These are phyloP conservation scores for Mortierella sp. DNA, from an alignment of 371 early-diverging fungal species.

Conservation along the genomic window DNA sequence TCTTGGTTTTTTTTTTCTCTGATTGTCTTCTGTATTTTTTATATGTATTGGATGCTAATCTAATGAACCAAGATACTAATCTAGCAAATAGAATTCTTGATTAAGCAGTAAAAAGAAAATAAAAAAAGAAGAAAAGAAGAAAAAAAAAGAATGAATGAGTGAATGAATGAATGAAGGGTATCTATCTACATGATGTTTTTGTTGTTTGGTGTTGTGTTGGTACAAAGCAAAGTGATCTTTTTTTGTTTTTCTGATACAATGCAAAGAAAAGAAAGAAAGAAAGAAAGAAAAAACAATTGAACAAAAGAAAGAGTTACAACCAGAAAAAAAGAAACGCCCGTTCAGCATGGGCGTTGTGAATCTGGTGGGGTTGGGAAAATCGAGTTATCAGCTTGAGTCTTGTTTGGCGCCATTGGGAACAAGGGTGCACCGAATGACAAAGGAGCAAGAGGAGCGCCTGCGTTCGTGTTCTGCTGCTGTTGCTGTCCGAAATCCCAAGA, in stretches of 20 bases:
- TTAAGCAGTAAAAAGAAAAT: too few relatives aligned
- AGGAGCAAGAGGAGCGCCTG: background rate
- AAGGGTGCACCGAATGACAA: background rate
- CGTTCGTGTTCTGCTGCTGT: too few relatives aligned
- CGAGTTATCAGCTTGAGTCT: background rate
- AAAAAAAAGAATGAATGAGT: too few relatives aligned
- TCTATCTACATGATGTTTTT: background rate
- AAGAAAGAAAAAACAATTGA: background rate
- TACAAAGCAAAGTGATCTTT: background rate
- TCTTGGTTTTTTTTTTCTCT: too few relatives aligned
- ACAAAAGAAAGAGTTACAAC: background rate
- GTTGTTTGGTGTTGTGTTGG: background rate
- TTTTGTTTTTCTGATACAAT: slow-evolving; percentile 10
- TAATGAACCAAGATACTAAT: too few relatives aligned
- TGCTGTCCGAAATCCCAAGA: slow-evolving; percentile 3
- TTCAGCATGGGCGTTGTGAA: background rate
- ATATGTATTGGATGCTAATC: too few relatives aligned
- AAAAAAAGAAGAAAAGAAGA: too few relatives aligned
- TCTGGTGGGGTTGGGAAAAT: slow-evolving; percentile 6
- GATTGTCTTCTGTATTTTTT: too few relatives aligned
- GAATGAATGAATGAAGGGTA: background rate
- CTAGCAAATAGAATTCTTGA: too few relatives aligned
- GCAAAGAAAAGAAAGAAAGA: too few relatives aligned
- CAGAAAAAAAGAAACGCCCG: background rate
- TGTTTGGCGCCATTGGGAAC: background rate